Base-by-base conservation (phyloP, 352 stramenopile species). In the Globisporangium rhizosaccharum region DNA sequence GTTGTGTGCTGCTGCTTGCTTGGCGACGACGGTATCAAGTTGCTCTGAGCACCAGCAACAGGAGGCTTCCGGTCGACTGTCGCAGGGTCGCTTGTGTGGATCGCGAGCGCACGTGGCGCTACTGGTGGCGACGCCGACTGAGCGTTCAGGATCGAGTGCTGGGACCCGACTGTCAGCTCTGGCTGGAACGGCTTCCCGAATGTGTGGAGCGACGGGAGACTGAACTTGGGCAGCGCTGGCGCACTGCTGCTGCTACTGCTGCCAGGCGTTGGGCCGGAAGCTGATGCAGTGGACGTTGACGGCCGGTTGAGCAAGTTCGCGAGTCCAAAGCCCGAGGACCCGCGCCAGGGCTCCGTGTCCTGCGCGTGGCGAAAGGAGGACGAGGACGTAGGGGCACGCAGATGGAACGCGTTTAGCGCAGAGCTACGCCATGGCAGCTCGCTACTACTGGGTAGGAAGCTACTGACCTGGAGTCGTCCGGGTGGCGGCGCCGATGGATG, bases 251-350 rank as follows among this genome's bases (percentile, higher is more conserved):
- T 46, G 8, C 7, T 41, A 42, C 37, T 37, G 48, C n/a, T 62
- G 23, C 23, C 23, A 65, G 41, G 41, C 33, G 30, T 20, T 7
- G 33, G 44, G 28, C 44, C 14, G 26, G 14, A 18, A 49, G 18
- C 4, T 18, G 44, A 28, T 18, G 44, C 28, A 33, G 3, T 26
- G 6, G 18, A n/a, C 41, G 20, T 2, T 1, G 51, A 37, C 37
- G 51, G 15, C 14, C 79, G 79, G 57, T 94, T 92, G 51, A 94
- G 72, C 53, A 94, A 85, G 61, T 87, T 90, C 30, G 85, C 85
- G 59, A 94, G 74, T 28, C 82, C 82, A 56, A 94, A 94, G 41
- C 78, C 74, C 14, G 75, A 81, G 9, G 80, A 83, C 33, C 70
- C 61, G 44, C 79, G 70, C 84, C 84, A 94, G 37, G 79, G 71